These are phyloP conservation scores for Carex cristatella DNA, from an alignment of 176 grass and related monocot species.

Conservation along the genomic window DNA sequence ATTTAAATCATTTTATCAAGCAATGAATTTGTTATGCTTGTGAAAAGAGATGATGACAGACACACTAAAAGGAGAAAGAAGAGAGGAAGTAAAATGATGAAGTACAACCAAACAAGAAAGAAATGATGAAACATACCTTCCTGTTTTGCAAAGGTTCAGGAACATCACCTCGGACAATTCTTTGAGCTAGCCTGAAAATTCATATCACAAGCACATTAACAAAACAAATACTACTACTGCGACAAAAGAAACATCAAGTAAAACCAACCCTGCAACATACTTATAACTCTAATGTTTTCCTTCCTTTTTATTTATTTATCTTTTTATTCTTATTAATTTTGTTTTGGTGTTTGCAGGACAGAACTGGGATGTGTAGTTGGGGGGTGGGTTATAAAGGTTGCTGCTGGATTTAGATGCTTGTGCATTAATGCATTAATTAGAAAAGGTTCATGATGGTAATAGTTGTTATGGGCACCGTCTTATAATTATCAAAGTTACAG, in stretches of 20 bases:
- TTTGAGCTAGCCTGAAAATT: slow-evolving; percentile 65
- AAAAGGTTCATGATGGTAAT: background rate
- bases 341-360: background rate
- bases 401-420: background rate
- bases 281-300: background rate
- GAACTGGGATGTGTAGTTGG: background rate
- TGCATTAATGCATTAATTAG: background rate
- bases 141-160: slow-evolving; percentile 84
- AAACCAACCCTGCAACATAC: background rate
- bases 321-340: background rate
- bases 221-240: background rate
- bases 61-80: background rate
- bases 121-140: slow-evolving; percentile 40
- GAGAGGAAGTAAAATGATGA: background rate
- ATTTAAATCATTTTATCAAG: background rate
- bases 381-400: background rate
- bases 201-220: slow-evolving; percentile 11
- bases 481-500: background rate
- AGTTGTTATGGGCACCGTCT: background rate
- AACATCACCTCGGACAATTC: slow-evolving; percentile 91
- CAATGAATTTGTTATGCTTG: slow-evolving; percentile 4
- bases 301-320: background rate
- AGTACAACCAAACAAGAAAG: background rate
- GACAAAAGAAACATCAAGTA: background rate
- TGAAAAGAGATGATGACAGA: background rate